Base-by-base conservation (phyloP, 1,284 basidiomycete genomes). In the Microbotryum violaceum region DNA sequence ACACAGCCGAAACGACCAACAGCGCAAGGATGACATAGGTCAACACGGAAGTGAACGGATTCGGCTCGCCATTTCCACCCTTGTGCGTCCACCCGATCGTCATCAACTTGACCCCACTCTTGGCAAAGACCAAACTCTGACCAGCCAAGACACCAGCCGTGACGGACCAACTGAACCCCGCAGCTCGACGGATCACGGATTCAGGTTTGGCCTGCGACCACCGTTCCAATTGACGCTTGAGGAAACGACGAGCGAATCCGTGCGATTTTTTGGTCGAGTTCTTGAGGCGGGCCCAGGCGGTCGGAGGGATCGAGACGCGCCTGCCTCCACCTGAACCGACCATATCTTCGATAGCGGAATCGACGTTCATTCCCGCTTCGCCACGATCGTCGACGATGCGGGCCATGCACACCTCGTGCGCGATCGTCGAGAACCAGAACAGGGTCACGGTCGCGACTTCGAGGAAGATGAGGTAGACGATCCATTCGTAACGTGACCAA, bases 121-220 rank as follows among this genome's bases (percentile, higher is more conserved):
- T 94, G 1, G 92, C 91, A 72, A 96, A 93, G 2, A 97, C 89
- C 54, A 97, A 79, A 75, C 85, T 87, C 49, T 86, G 85, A 3
- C 92, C 92, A 2, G 90, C 90, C 37, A 97, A 78, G 42, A 88
- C 85, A 8, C 92, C 92, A 33, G 91, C 91, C 58, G 85, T 85
- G 61, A 89, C 90, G 2, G 89, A 87, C 91, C 91, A 97, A 0
- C 86, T 87, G 55, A 96, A 88, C 7, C 91, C 92, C 52, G 92
- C 81, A 18, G 89, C 85, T 87, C 90, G 94, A 5, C 85, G 85
- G 52, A 96, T 78, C 51, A 85, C 83, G 68, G 83, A 85, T 71
- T 96, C 91, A 67, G 87, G 85, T 65, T 88, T 85, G 6, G 85
- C 79, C 23, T 82, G 83, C 3, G 86, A 86, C 85, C 89, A 87